A percentile compares a stretch with the other conserved stretches of the same genome.
Evolutionary conservation across 371 early-diverging fungal species (phyloP).

Genomic region (Mycotypha africana): DNA sequence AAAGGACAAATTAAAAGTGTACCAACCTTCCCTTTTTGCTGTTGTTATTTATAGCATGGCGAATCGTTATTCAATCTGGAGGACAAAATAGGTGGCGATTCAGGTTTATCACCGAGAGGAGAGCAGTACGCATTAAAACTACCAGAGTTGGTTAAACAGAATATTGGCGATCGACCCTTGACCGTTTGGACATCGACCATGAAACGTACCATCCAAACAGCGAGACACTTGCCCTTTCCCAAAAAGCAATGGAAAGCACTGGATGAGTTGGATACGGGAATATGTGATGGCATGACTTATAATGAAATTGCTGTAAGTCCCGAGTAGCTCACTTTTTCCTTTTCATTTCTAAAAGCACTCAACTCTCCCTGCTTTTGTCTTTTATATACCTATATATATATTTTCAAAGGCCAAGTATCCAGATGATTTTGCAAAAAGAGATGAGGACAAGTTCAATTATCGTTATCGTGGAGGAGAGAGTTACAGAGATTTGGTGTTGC

Average conservation of each 20-base stretch:
- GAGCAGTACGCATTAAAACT: slow-evolving; percentile 76
- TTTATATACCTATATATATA: not conserved
- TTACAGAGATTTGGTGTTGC: slow-evolving; percentile 68
- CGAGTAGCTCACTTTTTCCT: not conserved
- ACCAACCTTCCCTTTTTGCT: too few relatives aligned
- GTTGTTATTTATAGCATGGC: slow-evolving; percentile 58
- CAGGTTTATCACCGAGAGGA: slow-evolving; percentile 85
- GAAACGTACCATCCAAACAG: slow-evolving; percentile 89
- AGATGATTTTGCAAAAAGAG: slow-evolving; percentile 85
- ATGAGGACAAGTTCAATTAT: slow-evolving; percentile 92
- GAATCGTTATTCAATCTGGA: slow-evolving; percentile 84
- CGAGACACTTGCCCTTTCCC: slow-evolving; percentile 70
- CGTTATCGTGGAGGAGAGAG: slow-evolving; percentile 95
- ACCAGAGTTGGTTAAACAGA: slow-evolving; percentile 71
- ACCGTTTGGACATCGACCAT: slow-evolving; percentile 96
- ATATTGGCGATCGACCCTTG: slow-evolving; percentile 67
- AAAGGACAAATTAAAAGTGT: too few relatives aligned
- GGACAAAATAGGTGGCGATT: slow-evolving; percentile 95
- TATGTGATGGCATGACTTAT: slow-evolving; percentile 98
- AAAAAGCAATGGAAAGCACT: slow-evolving; percentile 95
- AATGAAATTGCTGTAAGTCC: slow-evolving; percentile 87
- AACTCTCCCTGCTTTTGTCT: too few relatives aligned
- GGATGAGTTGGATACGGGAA: slow-evolving; percentile 96
- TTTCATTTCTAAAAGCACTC: not conserved
- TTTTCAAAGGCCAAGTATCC: slow-evolving; percentile 58